Conservation (phyloP, 2,329 filamentous ascomycete genomes). For the Calonectria pseudoturangicola region DNA sequence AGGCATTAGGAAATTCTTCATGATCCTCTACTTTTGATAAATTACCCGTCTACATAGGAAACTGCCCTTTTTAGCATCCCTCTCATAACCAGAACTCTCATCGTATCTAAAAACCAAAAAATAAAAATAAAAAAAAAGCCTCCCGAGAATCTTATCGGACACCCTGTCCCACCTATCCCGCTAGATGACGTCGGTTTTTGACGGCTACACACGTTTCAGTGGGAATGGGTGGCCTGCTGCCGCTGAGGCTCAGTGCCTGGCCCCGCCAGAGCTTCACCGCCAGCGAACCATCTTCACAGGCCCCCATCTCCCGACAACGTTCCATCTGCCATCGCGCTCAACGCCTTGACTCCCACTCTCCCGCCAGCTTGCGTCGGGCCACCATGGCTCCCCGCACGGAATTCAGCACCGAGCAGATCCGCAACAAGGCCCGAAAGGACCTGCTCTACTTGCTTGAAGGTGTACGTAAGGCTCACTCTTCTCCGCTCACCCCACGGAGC, state of each 20-base stretch:
- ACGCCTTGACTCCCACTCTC: slow-evolving; percentile 40
- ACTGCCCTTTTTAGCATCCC: background rate
- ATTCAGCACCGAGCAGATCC: slow-evolving; percentile 85
- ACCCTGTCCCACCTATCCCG: slow-evolving; percentile 15
- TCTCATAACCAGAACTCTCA: background rate
- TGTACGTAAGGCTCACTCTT: slow-evolving; percentile 78
- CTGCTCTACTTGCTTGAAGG: slow-evolving; percentile 93
- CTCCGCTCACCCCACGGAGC: slow-evolving; percentile 35
- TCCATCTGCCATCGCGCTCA: slow-evolving; percentile 44
- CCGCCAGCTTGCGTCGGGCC: slow-evolving; percentile 64
- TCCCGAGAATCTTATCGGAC: background rate
- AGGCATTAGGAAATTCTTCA: background rate
- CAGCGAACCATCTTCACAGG: slow-evolving; percentile 34
- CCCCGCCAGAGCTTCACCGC: slow-evolving; percentile 45
- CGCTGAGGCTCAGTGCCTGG: slow-evolving; percentile 33
- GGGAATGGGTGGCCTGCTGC: slow-evolving; percentile 18
- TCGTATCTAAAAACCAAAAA: background rate
- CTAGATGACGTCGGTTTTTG: slow-evolving; percentile 40
- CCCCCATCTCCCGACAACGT: slow-evolving; percentile 26
- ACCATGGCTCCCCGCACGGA: slow-evolving; percentile 81
- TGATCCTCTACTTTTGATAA: slow-evolving; percentile 1
- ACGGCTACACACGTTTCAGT: slow-evolving; percentile 30
- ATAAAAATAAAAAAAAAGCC: background rate
- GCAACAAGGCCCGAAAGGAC: slow-evolving; percentile 89
- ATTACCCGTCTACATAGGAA: background rate